phyloP scores from a whole-genome alignment of 2,329 filamentous ascomycete genomes.

The Chrysoporthe austroafricana region DNA sequence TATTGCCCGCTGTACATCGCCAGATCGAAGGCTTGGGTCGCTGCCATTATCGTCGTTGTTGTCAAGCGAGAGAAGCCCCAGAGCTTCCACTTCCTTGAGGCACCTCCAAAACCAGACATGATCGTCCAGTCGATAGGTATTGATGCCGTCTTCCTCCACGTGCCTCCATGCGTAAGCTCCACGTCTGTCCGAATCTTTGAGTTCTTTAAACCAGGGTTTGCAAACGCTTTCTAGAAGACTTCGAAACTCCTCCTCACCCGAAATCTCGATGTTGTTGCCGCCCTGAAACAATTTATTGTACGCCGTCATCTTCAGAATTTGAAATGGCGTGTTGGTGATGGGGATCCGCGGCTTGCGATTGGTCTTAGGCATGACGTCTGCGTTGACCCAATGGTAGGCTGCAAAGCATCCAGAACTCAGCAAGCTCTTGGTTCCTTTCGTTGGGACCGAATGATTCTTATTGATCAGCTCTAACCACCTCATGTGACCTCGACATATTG shows the following conservation, averaged over 20 bases:
- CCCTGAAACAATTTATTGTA: background rate
- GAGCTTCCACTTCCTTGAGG: constrained; percentile 22
- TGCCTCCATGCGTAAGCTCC: constrained; percentile 24
- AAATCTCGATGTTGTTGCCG: background rate
- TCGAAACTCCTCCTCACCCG: background rate
- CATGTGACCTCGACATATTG: constrained; percentile 13
- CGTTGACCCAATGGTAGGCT: constrained; percentile 10
- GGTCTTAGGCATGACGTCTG: background rate
- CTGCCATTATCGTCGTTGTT: background rate
- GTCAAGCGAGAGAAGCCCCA: background rate
- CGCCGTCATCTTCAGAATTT: constrained; percentile 9
- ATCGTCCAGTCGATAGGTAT: constrained; percentile 28
- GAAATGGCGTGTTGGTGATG: constrained; percentile 6
- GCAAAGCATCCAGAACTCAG: constrained; percentile 3
- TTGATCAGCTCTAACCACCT: background rate
- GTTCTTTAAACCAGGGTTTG: background rate
- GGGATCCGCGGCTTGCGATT: background rate
- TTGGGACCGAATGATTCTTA: background rate
- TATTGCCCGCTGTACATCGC: constrained; percentile 20
- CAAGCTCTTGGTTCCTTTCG: background rate
- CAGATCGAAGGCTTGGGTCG: background rate
- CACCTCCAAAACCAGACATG: constrained; percentile 30
- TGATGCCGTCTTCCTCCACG: constrained; percentile 1
- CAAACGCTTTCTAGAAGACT: background rate
- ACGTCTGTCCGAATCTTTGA: background rate